Base-by-base conservation (phyloP, 371 early-diverging fungal genomes). In the Mucor circinelloides region DNA sequence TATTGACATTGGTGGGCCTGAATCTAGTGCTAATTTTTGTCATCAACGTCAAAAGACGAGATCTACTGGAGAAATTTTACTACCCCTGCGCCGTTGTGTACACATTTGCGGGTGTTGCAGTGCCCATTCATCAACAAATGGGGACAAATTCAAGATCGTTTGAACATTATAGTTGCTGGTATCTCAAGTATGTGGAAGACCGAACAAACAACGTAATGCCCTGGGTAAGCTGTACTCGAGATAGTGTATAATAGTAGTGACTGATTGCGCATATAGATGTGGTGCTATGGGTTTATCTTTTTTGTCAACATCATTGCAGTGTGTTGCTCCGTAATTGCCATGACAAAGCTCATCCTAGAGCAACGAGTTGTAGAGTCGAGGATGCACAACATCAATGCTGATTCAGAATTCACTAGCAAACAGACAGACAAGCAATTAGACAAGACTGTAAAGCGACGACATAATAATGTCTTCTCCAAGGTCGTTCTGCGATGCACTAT, bases 1-100 rank as follows among this genome's bases (percentile, higher is more conserved):
- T 65, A 27, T 36, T 77, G 54, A 60, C 72, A 6, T 15, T 72
- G 1, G 69, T 77, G 4, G 78, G 78, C 17, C 13, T 77, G 19
- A 77, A 77, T 36, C 60, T 77, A 8, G 67, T 77, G 6, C 42
- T 77, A 2, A 54, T 77, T 2, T 74, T 77, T 55, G 78, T 77
- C 1, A 17, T 69, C 19, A 67, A 68, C 48, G 48, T 61, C 9
- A 61, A 48, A 1, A 17, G 61, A 44, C 6, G 48, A 21, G 61
- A 61, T 31, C 31, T 44, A 4, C 32, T 61, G 30, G 61, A 61
- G 31, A 15, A 23, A 32, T 48, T 61, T 15, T 61, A 61, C 31
- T 61, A 61, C 8, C 46, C 61, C 10, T 28, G 31, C 5, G 61
- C 34, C 5, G 1, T 72, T 0, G 0, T 72, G 0, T 77, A 74